Base-by-base conservation (phyloP, 805 yeast species). In the Spathaspora gorwiae region DNA sequence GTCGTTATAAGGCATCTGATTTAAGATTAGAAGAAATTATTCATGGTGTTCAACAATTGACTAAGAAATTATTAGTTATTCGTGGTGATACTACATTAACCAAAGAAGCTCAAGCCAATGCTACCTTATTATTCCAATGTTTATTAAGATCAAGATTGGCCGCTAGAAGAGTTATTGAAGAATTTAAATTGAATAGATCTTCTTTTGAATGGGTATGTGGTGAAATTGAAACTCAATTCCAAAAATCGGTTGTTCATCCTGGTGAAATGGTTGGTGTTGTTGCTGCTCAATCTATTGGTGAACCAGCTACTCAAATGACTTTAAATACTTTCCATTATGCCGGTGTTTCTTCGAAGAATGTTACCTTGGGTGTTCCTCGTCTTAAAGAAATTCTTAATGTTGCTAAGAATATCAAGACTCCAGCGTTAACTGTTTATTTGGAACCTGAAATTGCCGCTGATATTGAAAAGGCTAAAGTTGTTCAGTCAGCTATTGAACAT, bases 211-310 rank as follows among this genome's bases (percentile, higher is more conserved):
- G 99, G 99, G 95, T 89, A 39, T 54, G 90, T 49, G 97, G 97
- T 63, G 96, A 92, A 62, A 80, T 94, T 52, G 97, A 90, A 62
- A 80, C 94, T 30, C 97, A 90, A 66, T 94, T 92, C 72, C 89
- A 89, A 54, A 87, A 84, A 66, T 82, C 97, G 7, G 75, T 87
- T 63, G 97, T 90, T 39, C 92, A 90, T 51, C 96, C 97, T 5
- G 97, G 97, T 76, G 97, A 90, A 65, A 90, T 90, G 97, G 97
- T 90, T 47, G 97, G 97, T 75, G 95, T 90, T 42, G 79, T 90
- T 60, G 97, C 97, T 43, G 97, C 97, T 2, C 97, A 90, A 73
- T 89, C 96, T 33, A 90, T 90, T 70, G 97, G 97, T 74, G 97
- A 90, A 65, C 97, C 97, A 42, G 97, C 97, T 35, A 90, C 97